Evolutionary conservation across 768 basidiomycete species (phyloP).

Genomic region (Nidularia pulvinata): DNA sequence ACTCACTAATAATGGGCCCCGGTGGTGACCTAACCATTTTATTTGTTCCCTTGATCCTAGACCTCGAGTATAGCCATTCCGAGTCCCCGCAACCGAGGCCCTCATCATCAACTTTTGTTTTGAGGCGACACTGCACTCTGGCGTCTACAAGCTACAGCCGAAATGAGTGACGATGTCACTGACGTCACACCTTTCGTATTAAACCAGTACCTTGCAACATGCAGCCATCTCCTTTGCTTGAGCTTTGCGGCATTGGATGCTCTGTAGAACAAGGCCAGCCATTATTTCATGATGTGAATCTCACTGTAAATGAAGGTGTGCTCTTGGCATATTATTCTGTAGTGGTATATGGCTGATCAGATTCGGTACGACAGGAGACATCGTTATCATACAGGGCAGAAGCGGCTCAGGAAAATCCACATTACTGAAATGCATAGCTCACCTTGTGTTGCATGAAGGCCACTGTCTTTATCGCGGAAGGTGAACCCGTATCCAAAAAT

Average conservation of each 20-base stretch:
- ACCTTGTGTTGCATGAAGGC: constrained; percentile 73
- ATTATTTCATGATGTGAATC: constrained; percentile 61
- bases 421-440: constrained; percentile 81
- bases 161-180: not conserved
- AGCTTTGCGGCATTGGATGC: constrained; percentile 51
- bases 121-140: too few relatives aligned
- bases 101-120: too few relatives aligned
- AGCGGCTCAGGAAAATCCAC: constrained; percentile 85
- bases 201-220: not conserved
- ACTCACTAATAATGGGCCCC: constrained; percentile 13
- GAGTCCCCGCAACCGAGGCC: too few relatives aligned
- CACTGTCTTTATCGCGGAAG: constrained; percentile 64
- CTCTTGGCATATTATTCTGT: not conserved
- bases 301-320: constrained; percentile 58
- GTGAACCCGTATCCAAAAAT: constrained; percentile 27
- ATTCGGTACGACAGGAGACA: constrained; percentile 45
- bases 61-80: too few relatives aligned
- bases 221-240: constrained; percentile 33
- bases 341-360: not conserved
- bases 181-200: constrained; percentile 1
- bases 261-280: constrained; percentile 39
- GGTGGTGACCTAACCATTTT: not conserved
- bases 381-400: constrained; percentile 76
- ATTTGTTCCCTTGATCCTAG: too few relatives aligned
- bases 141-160: too few relatives aligned